Evolutionary conservation across 495 filamentous ascomycete genomes (phyloP).

Genomic region (Neurospora sp.): DNA sequence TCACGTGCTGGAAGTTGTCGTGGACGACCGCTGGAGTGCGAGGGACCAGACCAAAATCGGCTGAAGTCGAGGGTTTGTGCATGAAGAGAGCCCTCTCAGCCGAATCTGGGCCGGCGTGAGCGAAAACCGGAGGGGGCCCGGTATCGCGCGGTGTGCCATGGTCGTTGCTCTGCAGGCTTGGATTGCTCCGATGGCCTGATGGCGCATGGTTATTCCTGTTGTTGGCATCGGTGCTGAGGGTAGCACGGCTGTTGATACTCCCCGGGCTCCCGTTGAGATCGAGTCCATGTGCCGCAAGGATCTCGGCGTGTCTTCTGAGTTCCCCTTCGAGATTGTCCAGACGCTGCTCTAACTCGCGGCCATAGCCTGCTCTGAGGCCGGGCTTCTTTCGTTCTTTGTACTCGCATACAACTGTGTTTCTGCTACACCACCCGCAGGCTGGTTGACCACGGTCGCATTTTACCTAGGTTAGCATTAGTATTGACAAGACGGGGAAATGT

Average conservation of each 20-base stretch:
- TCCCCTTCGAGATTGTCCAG: slow-evolving; percentile 50
- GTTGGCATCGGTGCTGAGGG: slow-evolving; percentile 23
- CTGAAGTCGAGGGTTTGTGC: slow-evolving; percentile 43
- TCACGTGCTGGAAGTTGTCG: slow-evolving; percentile 19
- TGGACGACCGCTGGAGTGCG: slow-evolving; percentile 9
- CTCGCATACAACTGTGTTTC: slow-evolving; percentile 67
- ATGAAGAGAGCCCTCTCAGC: slow-evolving; percentile 54
- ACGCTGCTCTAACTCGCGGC: slow-evolving; percentile 75
- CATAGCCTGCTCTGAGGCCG: slow-evolving; percentile 75
- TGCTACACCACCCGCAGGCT: slow-evolving; percentile 78
- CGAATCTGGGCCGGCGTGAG: slow-evolving; percentile 22
- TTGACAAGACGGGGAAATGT: not conserved
- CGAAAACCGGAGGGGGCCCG: slow-evolving; percentile 28
- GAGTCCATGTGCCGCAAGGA: slow-evolving; percentile 26
- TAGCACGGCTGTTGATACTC: slow-evolving; percentile 23
- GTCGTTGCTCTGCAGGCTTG: slow-evolving; percentile 32
- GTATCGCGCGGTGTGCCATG: slow-evolving; percentile 36
- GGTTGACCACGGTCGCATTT: slow-evolving; percentile 79
- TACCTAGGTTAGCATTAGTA: slow-evolving; percentile 31
- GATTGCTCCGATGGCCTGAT: slow-evolving; percentile 36
- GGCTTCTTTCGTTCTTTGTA: slow-evolving; percentile 84
- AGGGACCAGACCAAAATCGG: slow-evolving; percentile 26
- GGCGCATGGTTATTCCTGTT: slow-evolving; percentile 30
- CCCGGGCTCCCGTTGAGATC: slow-evolving; percentile 11
- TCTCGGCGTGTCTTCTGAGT: slow-evolving; percentile 39